Evolutionary conservation across 352 stramenopile genomes (phyloP).

Genomic region (Phytopythium chamaehyphon): DNA sequence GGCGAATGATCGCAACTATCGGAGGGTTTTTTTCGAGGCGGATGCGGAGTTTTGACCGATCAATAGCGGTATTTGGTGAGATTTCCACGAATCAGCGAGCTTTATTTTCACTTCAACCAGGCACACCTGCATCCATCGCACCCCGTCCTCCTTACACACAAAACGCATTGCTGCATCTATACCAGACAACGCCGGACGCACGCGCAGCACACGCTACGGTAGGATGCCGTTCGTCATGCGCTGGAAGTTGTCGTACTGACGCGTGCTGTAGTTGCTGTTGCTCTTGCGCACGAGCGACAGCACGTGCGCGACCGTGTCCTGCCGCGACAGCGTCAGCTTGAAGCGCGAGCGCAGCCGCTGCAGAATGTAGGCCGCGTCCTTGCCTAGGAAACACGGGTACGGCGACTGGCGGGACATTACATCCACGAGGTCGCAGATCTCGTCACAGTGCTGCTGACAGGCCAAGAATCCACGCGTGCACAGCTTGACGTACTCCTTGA

Average conservation of each 20-base stretch:
- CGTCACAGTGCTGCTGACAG: slow-evolving; percentile 93
- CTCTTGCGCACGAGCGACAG: slow-evolving; percentile 89
- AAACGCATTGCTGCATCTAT: too few relatives aligned
- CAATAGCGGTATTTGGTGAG: too few relatives aligned
- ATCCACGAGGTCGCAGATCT: slow-evolving; percentile 96
- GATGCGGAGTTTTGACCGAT: too few relatives aligned
- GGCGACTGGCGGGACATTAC: slow-evolving; percentile 95
- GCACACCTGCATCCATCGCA: too few relatives aligned
- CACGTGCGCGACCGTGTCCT: slow-evolving; percentile 89
- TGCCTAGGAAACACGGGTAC: slow-evolving; percentile 95
- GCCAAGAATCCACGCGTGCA: slow-evolving; percentile 97
- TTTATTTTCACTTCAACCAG: too few relatives aligned
- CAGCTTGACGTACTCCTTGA: slow-evolving; percentile 97
- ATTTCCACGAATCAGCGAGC: too few relatives aligned
- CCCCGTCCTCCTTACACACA: too few relatives aligned
- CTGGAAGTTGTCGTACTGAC: slow-evolving; percentile 94
- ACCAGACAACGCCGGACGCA: too few relatives aligned
- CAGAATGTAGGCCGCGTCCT: slow-evolving; percentile 82
- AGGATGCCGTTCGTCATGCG: slow-evolving; percentile 93
- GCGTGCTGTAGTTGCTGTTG: slow-evolving; percentile 92
- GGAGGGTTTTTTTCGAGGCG: too few relatives aligned
- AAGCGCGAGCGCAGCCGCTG: slow-evolving; percentile 85
- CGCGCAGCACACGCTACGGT: slow-evolving; percentile 40
- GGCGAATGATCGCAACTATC: not conserved
- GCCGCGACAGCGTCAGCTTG: slow-evolving; percentile 82